Evolutionary conservation across 495 filamentous ascomycete species (phyloP), one percentile per base, ranked within the genome.

Genomic region (Lophiostoma macrostomum): DNA sequence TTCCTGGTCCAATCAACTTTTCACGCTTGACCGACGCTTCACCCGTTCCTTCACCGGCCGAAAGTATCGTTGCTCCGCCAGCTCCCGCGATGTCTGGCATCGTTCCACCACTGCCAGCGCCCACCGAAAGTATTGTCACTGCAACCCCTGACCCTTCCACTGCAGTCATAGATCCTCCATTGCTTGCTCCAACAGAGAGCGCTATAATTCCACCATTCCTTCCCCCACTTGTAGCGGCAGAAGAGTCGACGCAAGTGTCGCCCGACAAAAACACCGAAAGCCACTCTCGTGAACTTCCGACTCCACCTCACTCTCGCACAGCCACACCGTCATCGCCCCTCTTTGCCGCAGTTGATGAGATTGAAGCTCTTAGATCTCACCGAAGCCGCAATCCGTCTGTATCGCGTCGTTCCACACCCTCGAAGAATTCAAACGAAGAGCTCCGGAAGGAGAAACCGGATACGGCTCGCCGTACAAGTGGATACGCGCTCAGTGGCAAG

Each of bases 291-390:
- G n/a, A 4, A 10, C 36, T 16, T 10, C 44, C 41, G 7, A 40
- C 32, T 11, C 52, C 52, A 49, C 43, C 44, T 24, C 41, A 25
- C 16, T 58, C 59, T 20, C 47, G 47, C 4, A 27, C 44, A 13
- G 32, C 27, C 5, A 51, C 58, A 3, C 59, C 60, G 1, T 36
- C 60, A 12, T 63, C 60, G 12, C 60, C 60, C 23, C 55, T 63
- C 28, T 63, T 55, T 30, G 36, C 60, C n/a, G 60, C 50, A 10
- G 18, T 46, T 6, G 60, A 59, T 19, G 60, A 63, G 28, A 63
- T 63, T 23, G 48, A 53, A 5, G 59, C 34, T 8, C 24, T 62
- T 20, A 35, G 20, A 4, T 19, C 24, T 1, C 53, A 53, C 19
- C 31, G 30, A 22, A 50, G 13, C 25, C 50, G 50, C 24, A 55